phyloP scores from a whole-genome alignment of 129 eudicot species.

The Dittrichia graveolens region DNA sequence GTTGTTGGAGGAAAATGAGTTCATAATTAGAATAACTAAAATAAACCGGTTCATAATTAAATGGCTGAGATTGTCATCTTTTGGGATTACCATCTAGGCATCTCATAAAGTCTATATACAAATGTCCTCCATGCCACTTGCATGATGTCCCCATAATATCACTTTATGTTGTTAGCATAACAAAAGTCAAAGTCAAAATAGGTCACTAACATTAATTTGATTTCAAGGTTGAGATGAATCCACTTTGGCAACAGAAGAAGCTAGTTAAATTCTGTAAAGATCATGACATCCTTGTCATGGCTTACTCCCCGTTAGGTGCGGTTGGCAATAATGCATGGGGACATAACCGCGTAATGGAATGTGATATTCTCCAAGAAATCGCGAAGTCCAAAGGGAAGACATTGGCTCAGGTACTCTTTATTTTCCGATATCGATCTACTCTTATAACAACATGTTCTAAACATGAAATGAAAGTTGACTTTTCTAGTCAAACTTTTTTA shows the following conservation, averaged over 20 bases:
- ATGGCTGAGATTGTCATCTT: no score
- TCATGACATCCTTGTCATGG: conserved; percentile 41
- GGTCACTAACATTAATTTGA: neutral
- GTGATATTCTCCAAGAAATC: conserved; percentile 21
- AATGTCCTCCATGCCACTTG: no score
- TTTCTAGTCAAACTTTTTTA: neutral
- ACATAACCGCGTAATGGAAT: conserved; percentile 41
- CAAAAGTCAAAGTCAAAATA: neutral
- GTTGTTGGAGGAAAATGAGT: no score
- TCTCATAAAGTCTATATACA: no score
- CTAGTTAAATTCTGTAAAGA: conserved; percentile 40
- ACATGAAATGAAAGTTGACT: neutral
- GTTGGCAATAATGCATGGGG: conserved; percentile 44
- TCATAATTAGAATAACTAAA: no score
- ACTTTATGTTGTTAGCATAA: neutral
- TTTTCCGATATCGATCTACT: neutral
- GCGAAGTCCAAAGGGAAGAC: conserved; percentile 34
- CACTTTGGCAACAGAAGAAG: conserved; percentile 48
- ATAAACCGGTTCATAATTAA: no score
- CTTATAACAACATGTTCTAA: neutral
- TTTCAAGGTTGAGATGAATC: conserved; percentile 53
- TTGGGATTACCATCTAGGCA: no score
- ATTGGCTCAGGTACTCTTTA: conserved; percentile 43
- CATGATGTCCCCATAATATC: no score
- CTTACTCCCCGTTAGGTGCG: conserved; percentile 54